Percentiles rank a stretch among this genome's conserved stretches.
These are phyloP conservation scores for Nannochloropsis gaditana DNA, from an alignment of 108 stramenopile genomes.

Conservation along the genomic window DNA sequence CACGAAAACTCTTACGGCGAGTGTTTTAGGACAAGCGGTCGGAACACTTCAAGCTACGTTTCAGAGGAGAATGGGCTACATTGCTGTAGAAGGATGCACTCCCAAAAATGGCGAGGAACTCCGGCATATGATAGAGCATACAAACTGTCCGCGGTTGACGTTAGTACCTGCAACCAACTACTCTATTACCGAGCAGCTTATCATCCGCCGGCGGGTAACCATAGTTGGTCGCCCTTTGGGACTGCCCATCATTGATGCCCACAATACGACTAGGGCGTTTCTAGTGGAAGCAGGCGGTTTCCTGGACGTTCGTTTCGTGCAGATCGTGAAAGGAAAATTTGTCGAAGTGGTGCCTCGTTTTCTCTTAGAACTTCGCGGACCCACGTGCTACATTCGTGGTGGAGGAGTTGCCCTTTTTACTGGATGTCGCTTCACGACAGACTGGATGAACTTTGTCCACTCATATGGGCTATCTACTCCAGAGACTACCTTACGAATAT, in stretches of 20 bases:
- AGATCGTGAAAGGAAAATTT: neutral
- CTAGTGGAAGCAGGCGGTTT: neutral
- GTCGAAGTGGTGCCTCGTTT: neutral
- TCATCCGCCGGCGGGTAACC: neutral
- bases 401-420: neutral
- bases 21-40: neutral
- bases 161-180: neutral
- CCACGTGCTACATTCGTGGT: neutral
- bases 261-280: neutral
- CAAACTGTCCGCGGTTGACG: neutral
- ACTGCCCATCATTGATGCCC: neutral
- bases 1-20: neutral
- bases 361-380: neutral
- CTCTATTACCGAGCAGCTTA: neutral
- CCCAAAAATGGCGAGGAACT: neutral
- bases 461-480: neutral
- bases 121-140: neutral
- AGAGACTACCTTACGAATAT: neutral
- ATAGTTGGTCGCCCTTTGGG: neutral
- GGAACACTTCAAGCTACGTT: neutral
- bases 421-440: neutral
- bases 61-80: neutral
- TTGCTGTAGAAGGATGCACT: neutral
- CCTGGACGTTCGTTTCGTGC: neutral
- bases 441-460: neutral